Base-by-base conservation (phyloP, 768 basidiomycete genomes). In the Infundibulicybe gibba region DNA sequence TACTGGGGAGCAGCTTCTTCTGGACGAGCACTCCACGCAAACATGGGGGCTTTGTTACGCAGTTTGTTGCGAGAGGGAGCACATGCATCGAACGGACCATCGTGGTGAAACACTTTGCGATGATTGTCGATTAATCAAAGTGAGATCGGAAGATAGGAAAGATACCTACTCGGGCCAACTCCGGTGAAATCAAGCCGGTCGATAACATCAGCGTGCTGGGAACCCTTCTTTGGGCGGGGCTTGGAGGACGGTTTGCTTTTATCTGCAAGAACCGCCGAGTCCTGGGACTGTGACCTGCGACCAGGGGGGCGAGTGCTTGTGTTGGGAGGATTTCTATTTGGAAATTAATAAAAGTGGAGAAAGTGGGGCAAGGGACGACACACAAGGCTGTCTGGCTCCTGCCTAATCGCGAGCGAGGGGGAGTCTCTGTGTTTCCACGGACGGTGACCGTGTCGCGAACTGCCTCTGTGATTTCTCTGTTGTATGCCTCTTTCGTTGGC, bases 51-150 rank as follows among this genome's bases (percentile, higher is more conserved):
- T 60, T 81, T 84, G 59, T 75, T 80, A 54, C 77, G 82, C 55
- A 88, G 81, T 40, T 81, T 80, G 69, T 94, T 94, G 58, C 91
- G 86, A 40, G 90, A 92, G 1, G 90, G 90, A 2, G 90, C 90
- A 60, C 90, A 92, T 21, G 90, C 91, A 60, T 94, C 90, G 62
- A 93, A 94, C 11, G 90, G 91, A 25, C 90, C 90, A 58, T 93
- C 91, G 58, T 94, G 90, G 59, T 94, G 90, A 68, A 93, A 89
- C 81, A 89, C 90, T 93, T 54, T 44, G 21, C n/a, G 19, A 37
- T 32, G 37, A 50, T 35, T 40, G 49, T 41, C 42, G 43, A 62
- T 55, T 45, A 54, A 57, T 55, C 43, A 46, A 45, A 54, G 44
- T 45, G 49, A 31, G 32, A 41, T 19, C 32, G 46, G 43, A 14